Evolutionary conservation across 495 filamentous ascomycete genomes (phyloP), one percentile per base, ranked within the genome.

Genomic region (Parachaetomium inaequale): DNA sequence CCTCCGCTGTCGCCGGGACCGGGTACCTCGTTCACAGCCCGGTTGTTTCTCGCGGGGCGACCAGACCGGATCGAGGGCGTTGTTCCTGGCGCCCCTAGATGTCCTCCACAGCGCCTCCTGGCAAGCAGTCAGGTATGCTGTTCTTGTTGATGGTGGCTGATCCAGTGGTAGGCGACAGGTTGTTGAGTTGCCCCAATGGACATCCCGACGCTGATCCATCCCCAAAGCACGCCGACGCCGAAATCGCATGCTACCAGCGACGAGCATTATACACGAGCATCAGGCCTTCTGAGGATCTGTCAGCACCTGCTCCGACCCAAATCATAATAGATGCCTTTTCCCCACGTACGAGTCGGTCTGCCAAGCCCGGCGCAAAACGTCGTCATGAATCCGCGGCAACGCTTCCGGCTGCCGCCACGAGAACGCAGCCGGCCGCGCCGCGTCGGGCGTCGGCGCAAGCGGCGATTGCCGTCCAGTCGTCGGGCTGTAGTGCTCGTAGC

Each of bases 191-290:
- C 36, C 4, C 14, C 12, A 10, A 40, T 15, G 6, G 14, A 40
- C 36, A 40, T 15, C 5, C 14, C 17, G 36, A 17, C 6, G 36
- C 12, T 32, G 4, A 32, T 32, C 36, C 36, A 40, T 15, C 36
- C 8, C 17, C 36, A 40, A 17, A 2, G 12, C 36, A 40, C 1
- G 12, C 6, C 34, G 34, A 12, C 8, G 34, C 34, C 34, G 8
- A 36, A 11, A 11, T 11, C 34, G n/a, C 34, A 36, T 36, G 34
- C 2, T 79, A 8, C 81, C 84, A 63, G 85, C 62, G 2, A 84
- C 78, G 66, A 66, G 87, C 81, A 14, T 81, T 82, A 75, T 88
- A 90, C 50, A 87, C 79, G 51, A 88, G 78, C 85, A 90, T 91
- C 66, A 81, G 81, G 72, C 90, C 88, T 70, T 85, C 84, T 63